A percentile compares a stretch with the other conserved stretches of the same genome.
Conservation (phyloP, 495 filamentous ascomycete genomes). For the Hypoxylon trugodes region DNA sequence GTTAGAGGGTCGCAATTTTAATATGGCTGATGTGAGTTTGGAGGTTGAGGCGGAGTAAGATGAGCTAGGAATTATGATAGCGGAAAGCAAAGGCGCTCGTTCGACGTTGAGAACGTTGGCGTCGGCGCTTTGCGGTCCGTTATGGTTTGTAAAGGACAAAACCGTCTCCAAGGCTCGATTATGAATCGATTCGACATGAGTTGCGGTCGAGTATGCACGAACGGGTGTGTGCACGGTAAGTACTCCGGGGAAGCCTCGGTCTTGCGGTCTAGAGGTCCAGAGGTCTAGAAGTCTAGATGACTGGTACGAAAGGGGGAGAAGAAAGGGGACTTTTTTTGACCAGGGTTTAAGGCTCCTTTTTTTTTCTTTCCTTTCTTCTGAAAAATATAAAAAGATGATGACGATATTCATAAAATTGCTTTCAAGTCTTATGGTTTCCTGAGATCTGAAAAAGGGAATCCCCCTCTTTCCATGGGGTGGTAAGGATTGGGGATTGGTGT, state of each 20-base stretch:
- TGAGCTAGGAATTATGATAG: conserved; percentile 13
- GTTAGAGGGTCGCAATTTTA: conserved; percentile 1
- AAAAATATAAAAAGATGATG: too few relatives aligned
- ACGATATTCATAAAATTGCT: too few relatives aligned
- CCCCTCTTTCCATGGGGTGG: too few relatives aligned
- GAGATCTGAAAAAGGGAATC: not conserved
- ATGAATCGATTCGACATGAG: conserved; percentile 12
- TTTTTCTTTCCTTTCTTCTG: too few relatives aligned
- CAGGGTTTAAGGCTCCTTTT: conserved; percentile 13
- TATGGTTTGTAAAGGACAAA: conserved; percentile 5
- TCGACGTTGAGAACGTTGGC: conserved; percentile 4
- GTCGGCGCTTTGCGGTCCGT: conserved; percentile 19
- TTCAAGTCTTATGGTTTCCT: not conserved
- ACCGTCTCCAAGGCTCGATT: not conserved
- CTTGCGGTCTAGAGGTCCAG: conserved; percentile 18
- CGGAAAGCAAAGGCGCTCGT: conserved; percentile 14
- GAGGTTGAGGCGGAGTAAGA: conserved; percentile 28
- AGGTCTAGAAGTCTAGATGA: conserved; percentile 16
- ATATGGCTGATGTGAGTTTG: conserved; percentile 14
- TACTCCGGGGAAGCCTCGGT: conserved; percentile 33
- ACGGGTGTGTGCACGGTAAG: too few relatives aligned
- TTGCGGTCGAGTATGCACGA: conserved; percentile 8
- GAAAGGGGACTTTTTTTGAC: too few relatives aligned
- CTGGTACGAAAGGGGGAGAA: conserved; percentile 21
- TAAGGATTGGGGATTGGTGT: not conserved